A percentile compares a stretch with the other conserved stretches of the same genome.
Evolutionary conservation across 1,139 yeast genomes (phyloP).

Genomic region (Ogataea hybrid): DNA sequence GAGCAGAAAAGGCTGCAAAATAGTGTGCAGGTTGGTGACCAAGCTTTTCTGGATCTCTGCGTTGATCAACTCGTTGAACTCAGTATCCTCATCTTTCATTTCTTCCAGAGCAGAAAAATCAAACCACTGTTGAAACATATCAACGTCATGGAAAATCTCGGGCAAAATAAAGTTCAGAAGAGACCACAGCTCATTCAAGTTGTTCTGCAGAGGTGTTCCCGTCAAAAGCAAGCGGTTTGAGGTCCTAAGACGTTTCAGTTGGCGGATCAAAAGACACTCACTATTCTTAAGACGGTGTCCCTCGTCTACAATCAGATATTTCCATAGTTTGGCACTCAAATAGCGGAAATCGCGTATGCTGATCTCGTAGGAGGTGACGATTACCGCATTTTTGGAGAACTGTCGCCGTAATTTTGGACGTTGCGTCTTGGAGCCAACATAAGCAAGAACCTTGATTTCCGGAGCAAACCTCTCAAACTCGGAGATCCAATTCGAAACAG

Average conservation of each 20-base stretch:
- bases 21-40: conserved; percentile 77
- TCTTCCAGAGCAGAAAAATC: conserved; percentile 62
- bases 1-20: conserved; percentile 81
- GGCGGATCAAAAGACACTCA: conserved; percentile 69
- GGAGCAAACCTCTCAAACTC: conserved; percentile 81
- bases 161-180: conserved; percentile 85
- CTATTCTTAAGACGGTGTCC: conserved; percentile 89
- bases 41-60: conserved; percentile 62
- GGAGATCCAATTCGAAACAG: conserved; percentile 78
- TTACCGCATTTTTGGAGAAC: conserved; percentile 44
- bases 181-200: conserved; percentile 87
- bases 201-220: conserved; percentile 93
- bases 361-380: conserved; percentile 82
- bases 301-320: conserved; percentile 88
- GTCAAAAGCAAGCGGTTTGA: conserved; percentile 75
- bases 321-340: conserved; percentile 62
- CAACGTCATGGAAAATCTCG: conserved; percentile 87
- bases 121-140: conserved; percentile 90
- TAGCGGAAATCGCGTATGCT: conserved; percentile 62
- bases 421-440: conserved; percentile 61
- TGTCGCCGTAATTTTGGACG: conserved; percentile 44
- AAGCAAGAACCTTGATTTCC: conserved; percentile 55
- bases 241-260: conserved; percentile 63
- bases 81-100: conserved; percentile 34
- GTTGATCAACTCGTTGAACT: conserved; percentile 47